Evolutionary conservation across 164 flowering plant genomes (phyloP).

Genomic region (Annona squamosa): DNA sequence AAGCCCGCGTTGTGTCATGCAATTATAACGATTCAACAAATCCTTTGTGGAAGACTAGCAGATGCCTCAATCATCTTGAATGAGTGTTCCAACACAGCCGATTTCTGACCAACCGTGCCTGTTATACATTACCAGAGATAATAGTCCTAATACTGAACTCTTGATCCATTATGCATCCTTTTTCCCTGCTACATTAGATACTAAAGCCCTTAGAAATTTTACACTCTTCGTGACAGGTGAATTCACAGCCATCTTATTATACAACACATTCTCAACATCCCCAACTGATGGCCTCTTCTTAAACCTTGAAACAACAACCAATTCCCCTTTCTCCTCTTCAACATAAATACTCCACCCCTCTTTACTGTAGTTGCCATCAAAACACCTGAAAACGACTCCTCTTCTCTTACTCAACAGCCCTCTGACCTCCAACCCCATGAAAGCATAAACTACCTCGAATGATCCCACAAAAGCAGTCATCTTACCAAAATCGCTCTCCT

Average conservation of each 20-base stretch:
- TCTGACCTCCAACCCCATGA: conserved; percentile 70
- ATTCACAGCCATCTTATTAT: conserved; percentile 74
- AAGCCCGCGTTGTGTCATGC: too few species aligned
- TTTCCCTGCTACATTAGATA: conserved; percentile 63
- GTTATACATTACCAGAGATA: too few species aligned
- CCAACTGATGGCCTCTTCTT: conserved; percentile 52
- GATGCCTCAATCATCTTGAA: too few species aligned
- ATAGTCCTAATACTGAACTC: too few species aligned
- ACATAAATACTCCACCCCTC: conserved; percentile 64
- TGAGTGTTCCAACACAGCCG: too few species aligned
- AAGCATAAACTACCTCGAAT: conserved; percentile 78
- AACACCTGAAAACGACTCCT: conserved; percentile 61
- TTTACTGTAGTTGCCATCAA: conserved; percentile 41
- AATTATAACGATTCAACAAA: too few species aligned
- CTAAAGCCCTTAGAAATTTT: conserved; percentile 61
- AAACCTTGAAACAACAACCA: conserved; percentile 61
- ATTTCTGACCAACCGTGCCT: too few species aligned
- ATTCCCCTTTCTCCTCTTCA: conserved; percentile 68
- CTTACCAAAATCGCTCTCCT: conserved; percentile 48
- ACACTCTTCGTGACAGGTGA: conserved; percentile 83
- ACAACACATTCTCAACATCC: conserved; percentile 80
- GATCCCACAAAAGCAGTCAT: conserved; percentile 53
- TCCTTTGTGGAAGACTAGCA: too few species aligned
- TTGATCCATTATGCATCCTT: conserved; percentile 17
- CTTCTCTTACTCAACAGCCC: conserved; percentile 67